Evolutionary conservation across 2,329 filamentous ascomycete species (phyloP).

Genomic region (Lasiodiplodia theobromae): DNA sequence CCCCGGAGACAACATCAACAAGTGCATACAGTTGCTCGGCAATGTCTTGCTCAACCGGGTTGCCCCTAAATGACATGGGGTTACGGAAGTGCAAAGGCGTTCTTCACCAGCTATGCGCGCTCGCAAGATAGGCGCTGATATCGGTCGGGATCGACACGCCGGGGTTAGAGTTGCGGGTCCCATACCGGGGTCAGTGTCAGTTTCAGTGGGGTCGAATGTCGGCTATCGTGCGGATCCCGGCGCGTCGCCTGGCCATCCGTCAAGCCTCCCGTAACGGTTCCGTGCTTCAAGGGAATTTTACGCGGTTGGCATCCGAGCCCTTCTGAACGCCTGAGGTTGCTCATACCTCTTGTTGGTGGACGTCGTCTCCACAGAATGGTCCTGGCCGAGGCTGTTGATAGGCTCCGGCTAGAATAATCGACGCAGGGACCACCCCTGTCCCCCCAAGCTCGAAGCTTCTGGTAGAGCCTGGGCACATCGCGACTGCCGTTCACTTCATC

Average conservation of each 20-base stretch:
- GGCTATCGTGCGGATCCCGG: background rate
- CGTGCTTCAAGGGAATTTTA: background rate
- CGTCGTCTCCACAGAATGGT: background rate
- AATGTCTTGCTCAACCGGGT: slow-evolving; percentile 10
- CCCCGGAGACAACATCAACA: slow-evolving; percentile 11
- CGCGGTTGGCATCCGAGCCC: background rate
- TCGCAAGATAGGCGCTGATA: background rate
- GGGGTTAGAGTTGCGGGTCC: background rate
- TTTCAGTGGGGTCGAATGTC: background rate
- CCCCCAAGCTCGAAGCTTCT: slow-evolving; percentile 25
- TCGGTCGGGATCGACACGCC: background rate
- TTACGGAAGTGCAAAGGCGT: background rate
- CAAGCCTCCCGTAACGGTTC: background rate
- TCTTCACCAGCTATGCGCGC: background rate
- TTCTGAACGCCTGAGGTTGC: background rate
- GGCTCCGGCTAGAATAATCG: background rate
- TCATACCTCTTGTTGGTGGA: background rate
- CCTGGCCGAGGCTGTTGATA: background rate
- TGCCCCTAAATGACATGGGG: background rate
- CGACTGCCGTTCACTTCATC: background rate
- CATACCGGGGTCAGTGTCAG: background rate
- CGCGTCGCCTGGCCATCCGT: background rate
- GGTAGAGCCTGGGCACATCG: slow-evolving; percentile 23
- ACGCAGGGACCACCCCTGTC: slow-evolving; percentile 17
- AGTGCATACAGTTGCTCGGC: slow-evolving; percentile 9